These are phyloP conservation scores for Thelephora ganbajun DNA, from an alignment of 768 basidiomycete species.

Conservation along the genomic window DNA sequence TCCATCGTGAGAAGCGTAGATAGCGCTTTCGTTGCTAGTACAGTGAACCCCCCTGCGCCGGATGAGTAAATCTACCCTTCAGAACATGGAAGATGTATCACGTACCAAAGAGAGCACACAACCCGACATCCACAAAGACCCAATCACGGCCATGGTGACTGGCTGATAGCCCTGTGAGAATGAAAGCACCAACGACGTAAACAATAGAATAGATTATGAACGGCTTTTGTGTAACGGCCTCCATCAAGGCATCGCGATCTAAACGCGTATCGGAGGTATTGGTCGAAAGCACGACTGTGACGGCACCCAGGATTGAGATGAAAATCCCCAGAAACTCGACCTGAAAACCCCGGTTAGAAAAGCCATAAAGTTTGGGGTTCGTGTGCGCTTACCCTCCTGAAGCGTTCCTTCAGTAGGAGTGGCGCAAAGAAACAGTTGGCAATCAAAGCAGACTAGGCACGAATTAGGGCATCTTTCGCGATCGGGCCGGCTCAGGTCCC, in stretches of 20 bases:
- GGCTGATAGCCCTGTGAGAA: slow-evolving; percentile 57
- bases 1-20: slow-evolving; percentile 73
- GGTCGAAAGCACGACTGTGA: slow-evolving; percentile 81
- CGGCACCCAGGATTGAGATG: slow-evolving; percentile 77
- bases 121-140: slow-evolving; percentile 77
- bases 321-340: slow-evolving; percentile 66
- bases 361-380: neutral
- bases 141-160: slow-evolving; percentile 43
- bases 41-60: slow-evolving; percentile 75
- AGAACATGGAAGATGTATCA: slow-evolving; percentile 3
- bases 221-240: slow-evolving; percentile 52
- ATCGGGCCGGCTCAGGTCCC: slow-evolving; percentile 2
- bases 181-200: slow-evolving; percentile 40
- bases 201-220: slow-evolving; percentile 67
- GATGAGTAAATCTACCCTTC: neutral
- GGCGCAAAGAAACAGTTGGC: slow-evolving; percentile 95
- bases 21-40: slow-evolving; percentile 84
- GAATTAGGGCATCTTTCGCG: slow-evolving; percentile 1
- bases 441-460: slow-evolving; percentile 67
- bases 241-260: slow-evolving; percentile 50
- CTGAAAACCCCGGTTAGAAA: slow-evolving; percentile 22
- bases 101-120: slow-evolving; percentile 76
- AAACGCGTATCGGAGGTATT: slow-evolving; percentile 59
- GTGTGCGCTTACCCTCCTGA: slow-evolving; percentile 45
- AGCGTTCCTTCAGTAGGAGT: slow-evolving; percentile 66